Evolutionary conservation across 768 basidiomycete species (phyloP).

Genomic region (Ephemerocybe angulata): DNA sequence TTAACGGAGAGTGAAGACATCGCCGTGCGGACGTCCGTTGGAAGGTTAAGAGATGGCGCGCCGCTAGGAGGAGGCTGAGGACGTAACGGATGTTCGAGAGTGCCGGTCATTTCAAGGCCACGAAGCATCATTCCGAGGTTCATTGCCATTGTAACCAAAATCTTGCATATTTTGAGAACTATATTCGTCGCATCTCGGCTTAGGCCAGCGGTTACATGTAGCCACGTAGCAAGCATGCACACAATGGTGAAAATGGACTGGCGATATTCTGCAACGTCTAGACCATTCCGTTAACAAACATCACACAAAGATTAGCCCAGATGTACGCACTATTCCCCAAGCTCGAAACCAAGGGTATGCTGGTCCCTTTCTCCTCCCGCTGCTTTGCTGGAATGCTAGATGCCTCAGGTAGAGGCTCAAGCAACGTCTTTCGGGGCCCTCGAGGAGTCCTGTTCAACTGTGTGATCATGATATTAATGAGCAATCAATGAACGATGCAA

Average conservation of each 20-base stretch:
- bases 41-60: background rate
- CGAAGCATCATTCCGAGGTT: no score
- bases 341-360: background rate
- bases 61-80: background rate
- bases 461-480: background rate
- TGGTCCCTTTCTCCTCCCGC: background rate
- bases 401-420: background rate
- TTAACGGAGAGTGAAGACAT: conserved; percentile 9
- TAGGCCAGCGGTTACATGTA: no score
- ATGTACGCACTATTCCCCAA: no score
- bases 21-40: background rate
- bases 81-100: background rate
- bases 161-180: no score
- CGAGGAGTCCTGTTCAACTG: background rate
- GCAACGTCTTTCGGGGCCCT: background rate
- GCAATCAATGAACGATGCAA: background rate
- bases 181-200: no score
- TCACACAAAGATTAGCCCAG: no score
- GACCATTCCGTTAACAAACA: no score
- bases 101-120: background rate
- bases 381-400: background rate
- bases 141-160: no score
- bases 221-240: no score
- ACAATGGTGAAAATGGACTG: no score
- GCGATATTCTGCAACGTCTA: no score